A percentile compares a stretch with the other conserved stretches of the same genome.
Evolutionary conservation across 176 grass and related monocot genomes (phyloP).

Genomic region (Calamus simplicifolius): DNA sequence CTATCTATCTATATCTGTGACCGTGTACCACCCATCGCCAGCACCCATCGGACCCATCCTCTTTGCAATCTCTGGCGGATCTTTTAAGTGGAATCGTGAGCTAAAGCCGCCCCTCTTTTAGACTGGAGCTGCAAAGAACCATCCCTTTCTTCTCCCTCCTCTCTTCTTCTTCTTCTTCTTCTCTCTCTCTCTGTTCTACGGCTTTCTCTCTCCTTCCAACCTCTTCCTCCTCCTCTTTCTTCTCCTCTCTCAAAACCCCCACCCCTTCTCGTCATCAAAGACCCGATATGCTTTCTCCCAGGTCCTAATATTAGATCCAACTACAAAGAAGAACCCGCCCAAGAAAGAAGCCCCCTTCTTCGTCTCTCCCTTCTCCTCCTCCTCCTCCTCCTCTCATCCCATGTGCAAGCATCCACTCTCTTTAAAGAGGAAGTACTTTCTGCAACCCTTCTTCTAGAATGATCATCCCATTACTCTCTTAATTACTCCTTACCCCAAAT

Average conservation of each 20-base stretch:
- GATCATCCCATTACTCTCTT: conserved; percentile 12
- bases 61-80: background rate
- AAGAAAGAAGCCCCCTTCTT: background rate
- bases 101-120: background rate
- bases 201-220: too few species aligned
- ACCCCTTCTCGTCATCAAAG: background rate
- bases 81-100: conserved; percentile 3
- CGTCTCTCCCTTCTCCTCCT: conserved; percentile 19
- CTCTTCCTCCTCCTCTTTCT: conserved; percentile 24
- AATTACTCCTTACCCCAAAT: too few species aligned
- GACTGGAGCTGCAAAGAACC: background rate
- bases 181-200: too few species aligned
- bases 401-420: too few species aligned
- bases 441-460: conserved; percentile 6
- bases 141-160: background rate
- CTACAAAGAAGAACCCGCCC: too few species aligned
- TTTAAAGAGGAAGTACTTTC: too few species aligned
- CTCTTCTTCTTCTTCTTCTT: background rate
- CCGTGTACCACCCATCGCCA: conserved; percentile 4
- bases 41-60: background rate
- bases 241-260: background rate
- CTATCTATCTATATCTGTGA: background rate
- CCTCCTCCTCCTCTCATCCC: background rate
- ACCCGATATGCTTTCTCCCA: background rate
- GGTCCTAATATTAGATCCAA: background rate